Conservation (phyloP, 805 yeast species). For the Candida insectorum region DNA sequence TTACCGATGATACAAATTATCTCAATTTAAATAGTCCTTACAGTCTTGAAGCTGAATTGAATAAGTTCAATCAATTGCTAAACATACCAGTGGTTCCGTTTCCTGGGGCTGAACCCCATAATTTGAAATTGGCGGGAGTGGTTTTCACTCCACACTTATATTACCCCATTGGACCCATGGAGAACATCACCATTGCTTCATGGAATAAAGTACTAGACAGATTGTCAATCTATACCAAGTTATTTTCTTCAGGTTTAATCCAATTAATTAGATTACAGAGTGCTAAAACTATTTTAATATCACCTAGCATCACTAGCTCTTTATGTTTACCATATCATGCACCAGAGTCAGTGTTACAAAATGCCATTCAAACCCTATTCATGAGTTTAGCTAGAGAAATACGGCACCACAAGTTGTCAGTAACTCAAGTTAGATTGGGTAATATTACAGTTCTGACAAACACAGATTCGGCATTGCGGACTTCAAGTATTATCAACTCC, state of each 20-base stretch:
- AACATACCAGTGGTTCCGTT: constrained; percentile 57
- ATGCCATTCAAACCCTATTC: constrained; percentile 38
- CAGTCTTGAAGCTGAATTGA: constrained; percentile 46
- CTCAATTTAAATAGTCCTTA: constrained; percentile 50
- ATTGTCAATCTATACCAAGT: constrained; percentile 44
- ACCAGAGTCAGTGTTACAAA: constrained; percentile 55
- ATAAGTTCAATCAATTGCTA: constrained; percentile 46
- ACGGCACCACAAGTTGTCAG: constrained; percentile 29
- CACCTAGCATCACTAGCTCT: constrained; percentile 55
- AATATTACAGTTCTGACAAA: constrained; percentile 30
- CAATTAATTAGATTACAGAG: constrained; percentile 49
- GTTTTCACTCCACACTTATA: constrained; percentile 67
- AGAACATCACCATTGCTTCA: constrained; percentile 46
- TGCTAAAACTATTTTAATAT: constrained; percentile 47
- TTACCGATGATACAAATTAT: constrained; percentile 67
- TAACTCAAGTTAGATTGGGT: constrained; percentile 40
- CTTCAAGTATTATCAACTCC: constrained; percentile 24
- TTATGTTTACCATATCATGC: constrained; percentile 61
- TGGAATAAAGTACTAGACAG: constrained; percentile 52
- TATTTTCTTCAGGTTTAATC: constrained; percentile 55
- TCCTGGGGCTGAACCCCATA: constrained; percentile 54
- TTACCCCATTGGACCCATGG: constrained; percentile 67
- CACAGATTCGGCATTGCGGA: constrained; percentile 17
- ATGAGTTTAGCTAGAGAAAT: constrained; percentile 34
- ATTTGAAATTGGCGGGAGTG: constrained; percentile 58